These are phyloP conservation scores for Aspergillus ochraceus DNA, from an alignment of 2,329 filamentous ascomycete genomes.

Conservation along the genomic window DNA sequence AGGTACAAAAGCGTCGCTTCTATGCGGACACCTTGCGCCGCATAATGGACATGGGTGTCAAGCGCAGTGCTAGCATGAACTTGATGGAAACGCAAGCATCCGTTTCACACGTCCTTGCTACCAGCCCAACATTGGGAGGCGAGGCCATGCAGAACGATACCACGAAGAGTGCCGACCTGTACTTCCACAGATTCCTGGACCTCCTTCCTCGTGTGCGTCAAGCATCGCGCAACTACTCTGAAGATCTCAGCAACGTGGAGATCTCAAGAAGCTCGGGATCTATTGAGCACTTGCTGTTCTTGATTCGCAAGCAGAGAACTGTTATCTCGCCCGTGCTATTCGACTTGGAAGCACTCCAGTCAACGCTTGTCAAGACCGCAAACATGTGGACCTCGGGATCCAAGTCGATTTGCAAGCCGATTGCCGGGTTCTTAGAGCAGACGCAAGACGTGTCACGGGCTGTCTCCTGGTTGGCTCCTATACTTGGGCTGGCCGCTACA, in stretches of 20 bases:
- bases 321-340: slow-evolving; percentile 33
- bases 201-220: slow-evolving; percentile 67
- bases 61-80: slow-evolving; percentile 74
- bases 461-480: slow-evolving; percentile 64
- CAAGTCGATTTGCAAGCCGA: slow-evolving; percentile 23
- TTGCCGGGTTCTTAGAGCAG: slow-evolving; percentile 17
- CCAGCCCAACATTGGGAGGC: slow-evolving; percentile 44
- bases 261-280: slow-evolving; percentile 76
- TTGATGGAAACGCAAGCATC: slow-evolving; percentile 72
- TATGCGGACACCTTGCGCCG: slow-evolving; percentile 85
- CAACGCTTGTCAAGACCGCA: slow-evolving; percentile 31
- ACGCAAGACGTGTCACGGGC: slow-evolving; percentile 27
- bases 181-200: slow-evolving; percentile 78
- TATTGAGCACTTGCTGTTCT: slow-evolving; percentile 78
- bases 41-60: slow-evolving; percentile 85
- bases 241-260: slow-evolving; percentile 80
- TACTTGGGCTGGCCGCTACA: slow-evolving; percentile 63
- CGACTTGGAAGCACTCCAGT: slow-evolving; percentile 31
- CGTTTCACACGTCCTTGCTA: slow-evolving; percentile 67
- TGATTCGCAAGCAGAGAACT: slow-evolving; percentile 41
- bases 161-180: slow-evolving; percentile 60
- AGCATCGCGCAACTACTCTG: slow-evolving; percentile 71
- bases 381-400: slow-evolving; percentile 33
- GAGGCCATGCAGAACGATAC: slow-evolving; percentile 18
- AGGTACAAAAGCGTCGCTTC: slow-evolving; percentile 83